A percentile compares a stretch with the other conserved stretches of the same genome.
Evolutionary conservation across 176 grass and related monocot species (phyloP).

Genomic region (Avena atlantica): DNA sequence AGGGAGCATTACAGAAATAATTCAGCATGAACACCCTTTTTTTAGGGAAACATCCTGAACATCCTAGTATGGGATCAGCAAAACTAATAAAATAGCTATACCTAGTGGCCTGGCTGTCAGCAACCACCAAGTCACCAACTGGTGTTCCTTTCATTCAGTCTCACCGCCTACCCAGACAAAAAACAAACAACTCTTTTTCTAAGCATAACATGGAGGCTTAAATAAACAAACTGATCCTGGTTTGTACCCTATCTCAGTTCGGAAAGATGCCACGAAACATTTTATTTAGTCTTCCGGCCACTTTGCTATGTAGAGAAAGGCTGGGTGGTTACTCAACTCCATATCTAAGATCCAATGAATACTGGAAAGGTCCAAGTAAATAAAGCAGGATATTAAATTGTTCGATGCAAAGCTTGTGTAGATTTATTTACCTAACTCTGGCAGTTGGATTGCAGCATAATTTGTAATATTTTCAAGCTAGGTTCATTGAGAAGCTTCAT

Average conservation of each 20-base stretch:
- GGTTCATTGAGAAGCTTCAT: not conserved
- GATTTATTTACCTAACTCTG: constrained; percentile 15
- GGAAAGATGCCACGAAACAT: constrained; percentile 33
- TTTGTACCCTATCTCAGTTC: constrained; percentile 40
- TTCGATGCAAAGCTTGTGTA: constrained; percentile 34
- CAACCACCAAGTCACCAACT: constrained; percentile 38
- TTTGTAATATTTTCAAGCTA: constrained; percentile 17
- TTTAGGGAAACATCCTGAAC: not conserved
- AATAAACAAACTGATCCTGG: constrained; percentile 30
- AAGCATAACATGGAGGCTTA: constrained; percentile 6
- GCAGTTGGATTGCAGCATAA: not conserved
- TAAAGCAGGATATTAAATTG: constrained; percentile 9
- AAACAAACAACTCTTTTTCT: constrained; percentile 1
- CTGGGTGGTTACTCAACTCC: constrained; percentile 14
- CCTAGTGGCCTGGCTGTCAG: constrained; percentile 40
- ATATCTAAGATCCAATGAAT: constrained; percentile 42
- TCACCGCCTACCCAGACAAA: constrained; percentile 17
- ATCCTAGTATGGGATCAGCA: constrained; percentile 31
- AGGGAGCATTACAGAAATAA: not conserved
- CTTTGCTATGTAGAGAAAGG: constrained; percentile 29
- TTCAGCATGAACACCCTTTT: not conserved
- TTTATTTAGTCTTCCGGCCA: not conserved
- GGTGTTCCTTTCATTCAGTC: constrained; percentile 36
- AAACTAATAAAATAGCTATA: not conserved
- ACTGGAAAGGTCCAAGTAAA: constrained; percentile 28